Conservation (phyloP, 2,329 filamentous ascomycete species). For the Aureobasidium musti region DNA sequence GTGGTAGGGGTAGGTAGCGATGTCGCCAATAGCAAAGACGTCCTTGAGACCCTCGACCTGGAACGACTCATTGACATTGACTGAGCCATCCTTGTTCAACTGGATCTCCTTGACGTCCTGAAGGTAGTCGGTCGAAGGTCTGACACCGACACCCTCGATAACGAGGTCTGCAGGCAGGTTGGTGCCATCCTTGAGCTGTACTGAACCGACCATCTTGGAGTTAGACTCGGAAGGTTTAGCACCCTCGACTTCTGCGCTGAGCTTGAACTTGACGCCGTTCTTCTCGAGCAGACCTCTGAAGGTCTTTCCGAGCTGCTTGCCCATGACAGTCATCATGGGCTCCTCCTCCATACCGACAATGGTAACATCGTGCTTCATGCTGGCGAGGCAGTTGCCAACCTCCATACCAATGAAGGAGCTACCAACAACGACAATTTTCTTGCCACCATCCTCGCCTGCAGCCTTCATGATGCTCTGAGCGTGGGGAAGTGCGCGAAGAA, state of each 20-base stretch:
- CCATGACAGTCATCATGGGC: conserved; percentile 84
- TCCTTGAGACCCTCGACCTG: conserved; percentile 73
- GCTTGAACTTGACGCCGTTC: conserved; percentile 84
- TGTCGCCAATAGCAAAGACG: conserved; percentile 92
- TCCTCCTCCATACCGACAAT: conserved; percentile 86
- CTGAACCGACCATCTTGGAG: conserved; percentile 71
- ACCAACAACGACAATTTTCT: conserved; percentile 90
- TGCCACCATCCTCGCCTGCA: conserved; percentile 74
- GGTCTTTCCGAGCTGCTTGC: conserved; percentile 74
- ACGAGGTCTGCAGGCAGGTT: conserved; percentile 83
- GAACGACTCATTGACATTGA: conserved; percentile 79
- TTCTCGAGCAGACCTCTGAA: conserved; percentile 79
- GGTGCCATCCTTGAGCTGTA: conserved; percentile 84
- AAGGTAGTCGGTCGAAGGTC: conserved; percentile 81
- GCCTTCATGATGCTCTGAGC: conserved; percentile 74
- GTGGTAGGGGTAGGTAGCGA: conserved; percentile 90
- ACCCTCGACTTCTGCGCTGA: conserved; percentile 79
- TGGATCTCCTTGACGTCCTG: conserved; percentile 67
- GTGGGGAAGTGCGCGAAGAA: conserved; percentile 75
- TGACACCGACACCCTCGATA: conserved; percentile 85
- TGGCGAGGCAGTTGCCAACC: conserved; percentile 75
- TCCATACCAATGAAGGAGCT: conserved; percentile 99
- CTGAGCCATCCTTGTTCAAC: conserved; percentile 83
- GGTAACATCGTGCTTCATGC: conserved; percentile 78
- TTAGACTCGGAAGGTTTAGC: conserved; percentile 71